Evolutionary conservation across 371 early-diverging fungal genomes (phyloP), one percentile per base, ranked within the genome.

Genomic region (Mucor racemosus): DNA sequence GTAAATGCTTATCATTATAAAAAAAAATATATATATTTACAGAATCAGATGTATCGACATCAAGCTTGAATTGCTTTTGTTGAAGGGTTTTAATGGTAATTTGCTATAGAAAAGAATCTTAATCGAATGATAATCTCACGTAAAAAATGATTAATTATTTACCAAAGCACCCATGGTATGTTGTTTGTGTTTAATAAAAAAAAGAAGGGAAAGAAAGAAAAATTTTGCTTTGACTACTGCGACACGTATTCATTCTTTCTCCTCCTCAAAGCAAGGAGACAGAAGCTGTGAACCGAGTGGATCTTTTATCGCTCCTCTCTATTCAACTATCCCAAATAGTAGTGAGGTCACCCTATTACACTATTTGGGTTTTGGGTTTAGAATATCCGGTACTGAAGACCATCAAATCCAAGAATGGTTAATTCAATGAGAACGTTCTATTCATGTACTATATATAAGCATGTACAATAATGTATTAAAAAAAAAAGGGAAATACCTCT

Each of bases 51-150:
- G 84, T 81, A n/a, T 93, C 94, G 9, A 90, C 94, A n/a, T 95
- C 94, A 65, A 97, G 75, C 58, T 85, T 76, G 75, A 91, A 90
- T 66, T 85, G 78, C 76, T 94, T 89, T 72, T 97, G 94, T 73
- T 92, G 89, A 54, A 97, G 87, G 42, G 94, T 96, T 76, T 96
- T 96, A 65, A 97, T 69, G n/a, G 93, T 94, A 67, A 97, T 75
- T 76, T 90, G 84, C 96, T 78, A 74, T 71, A 53, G 9, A 13
- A 14, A 53, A 53, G 19, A 42, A 42, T 3, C 5, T 31, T 15
- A 31, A 58, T 7, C 53, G 1, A 39, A 10, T 46, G 7, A 8
- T 34, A 4, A n/a, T 60, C 7, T 39, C 31, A 31, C 14, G 34
- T 9, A 4, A 31, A 50, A 13, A 14, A 17, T 15, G 39, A 14